These are phyloP conservation scores for Malassezia yamatoensis DNA, from an alignment of 1,284 basidiomycete genomes.

Conservation along the genomic window DNA sequence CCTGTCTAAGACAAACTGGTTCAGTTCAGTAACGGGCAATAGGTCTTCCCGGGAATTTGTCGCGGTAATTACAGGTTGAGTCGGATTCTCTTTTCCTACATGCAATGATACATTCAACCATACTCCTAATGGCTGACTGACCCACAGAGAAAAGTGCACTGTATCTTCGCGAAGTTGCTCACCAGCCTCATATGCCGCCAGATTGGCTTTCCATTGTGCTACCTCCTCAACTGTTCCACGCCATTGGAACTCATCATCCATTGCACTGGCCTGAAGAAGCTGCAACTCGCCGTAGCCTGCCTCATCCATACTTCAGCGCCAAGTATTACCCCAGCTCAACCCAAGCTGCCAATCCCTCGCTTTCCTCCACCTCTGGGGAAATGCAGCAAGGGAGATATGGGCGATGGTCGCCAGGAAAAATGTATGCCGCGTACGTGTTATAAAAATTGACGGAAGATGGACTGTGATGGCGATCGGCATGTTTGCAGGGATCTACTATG, in stretches of 20 bases:
- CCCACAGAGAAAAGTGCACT: slow-evolving; percentile 8
- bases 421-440: slow-evolving; percentile 7
- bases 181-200: neutral
- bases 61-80: neutral
- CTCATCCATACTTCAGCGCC: neutral
- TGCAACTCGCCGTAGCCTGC: slow-evolving; percentile 5
- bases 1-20: neutral
- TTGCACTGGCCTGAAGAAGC: slow-evolving; percentile 6
- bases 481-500: slow-evolving; percentile 3
- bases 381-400: neutral
- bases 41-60: neutral
- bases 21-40: neutral
- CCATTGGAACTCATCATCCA: slow-evolving; percentile 12
- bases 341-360: too few species aligned
- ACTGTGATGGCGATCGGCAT: slow-evolving; percentile 4
- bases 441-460: slow-evolving; percentile 2
- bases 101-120: slow-evolving; percentile 7
- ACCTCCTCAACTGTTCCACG: slow-evolving; percentile 5
- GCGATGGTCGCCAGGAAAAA: slow-evolving; percentile 6
- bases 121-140: slow-evolving; percentile 3
- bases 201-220: neutral
- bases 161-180: neutral
- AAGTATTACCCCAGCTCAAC: too few species aligned
- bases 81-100: neutral
- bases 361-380: neutral